Evolutionary conservation across 1,139 yeast genomes (phyloP).

Genomic region (Hyphopichia fennica): DNA sequence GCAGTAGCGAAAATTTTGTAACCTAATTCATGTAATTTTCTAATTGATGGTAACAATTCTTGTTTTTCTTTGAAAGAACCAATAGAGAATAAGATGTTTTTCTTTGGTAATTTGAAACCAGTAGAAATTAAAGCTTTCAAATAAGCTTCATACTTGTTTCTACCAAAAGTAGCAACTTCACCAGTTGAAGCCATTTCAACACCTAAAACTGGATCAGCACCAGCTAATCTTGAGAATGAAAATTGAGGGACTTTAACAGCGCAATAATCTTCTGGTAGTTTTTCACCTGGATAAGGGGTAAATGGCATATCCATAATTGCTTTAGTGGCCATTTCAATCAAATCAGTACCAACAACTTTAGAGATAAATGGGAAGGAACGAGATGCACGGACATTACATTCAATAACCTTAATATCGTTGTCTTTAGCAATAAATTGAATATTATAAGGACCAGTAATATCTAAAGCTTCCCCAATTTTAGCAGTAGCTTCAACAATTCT

Average conservation of each 20-base stretch:
- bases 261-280: conserved; percentile 89
- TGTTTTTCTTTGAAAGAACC: conserved; percentile 98
- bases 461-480: conserved; percentile 92
- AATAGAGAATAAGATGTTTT: conserved; percentile 87
- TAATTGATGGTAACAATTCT: conserved; percentile 87
- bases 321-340: conserved; percentile 96
- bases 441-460: conserved; percentile 96
- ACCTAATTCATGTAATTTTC: conserved; percentile 78
- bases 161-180: conserved; percentile 98
- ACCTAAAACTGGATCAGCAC: conserved; percentile 98
- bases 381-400: conserved; percentile 97
- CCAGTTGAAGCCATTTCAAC: conserved; percentile 99
- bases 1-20: conserved; percentile 95
- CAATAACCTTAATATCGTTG: conserved; percentile 83
- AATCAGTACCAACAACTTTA: conserved; percentile 94
- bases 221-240: conserved; percentile 95
- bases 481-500: conserved; percentile 81
- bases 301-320: conserved; percentile 91
- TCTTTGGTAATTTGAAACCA: conserved; percentile 93
- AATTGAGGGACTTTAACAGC: conserved; percentile 98
- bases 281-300: conserved; percentile 84
- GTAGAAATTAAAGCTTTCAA: conserved; percentile 91
- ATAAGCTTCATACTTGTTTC: conserved; percentile 95
- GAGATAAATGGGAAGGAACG: conserved; percentile 99
- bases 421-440: conserved; percentile 84